A percentile compares a stretch with the other conserved stretches of the same genome.
Evolutionary conservation across 129 eudicot species (phyloP).

Genomic region (Tagetes erecta): DNA sequence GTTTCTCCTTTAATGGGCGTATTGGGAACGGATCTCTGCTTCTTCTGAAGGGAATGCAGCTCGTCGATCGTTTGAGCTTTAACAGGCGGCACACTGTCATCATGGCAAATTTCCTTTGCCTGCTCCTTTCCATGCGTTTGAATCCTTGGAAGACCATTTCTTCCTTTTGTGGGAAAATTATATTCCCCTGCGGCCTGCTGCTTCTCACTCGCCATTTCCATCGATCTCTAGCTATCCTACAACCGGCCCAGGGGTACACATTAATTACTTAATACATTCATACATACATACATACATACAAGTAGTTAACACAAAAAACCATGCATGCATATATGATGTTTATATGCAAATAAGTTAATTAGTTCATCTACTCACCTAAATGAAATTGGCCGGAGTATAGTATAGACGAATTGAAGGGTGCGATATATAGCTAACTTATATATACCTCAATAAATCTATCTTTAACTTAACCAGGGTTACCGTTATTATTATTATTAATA

Average conservation of each 20-base stretch:
- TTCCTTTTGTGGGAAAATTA: slow-evolving; percentile 45
- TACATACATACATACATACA: not conserved
- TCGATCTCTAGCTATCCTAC: slow-evolving; percentile 19
- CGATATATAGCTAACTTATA: not conserved
- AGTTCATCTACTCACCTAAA: not conserved
- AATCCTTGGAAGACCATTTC: slow-evolving; percentile 61
- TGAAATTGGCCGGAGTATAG: too few relatives aligned
- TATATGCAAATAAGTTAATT: too few relatives aligned
- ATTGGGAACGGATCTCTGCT: slow-evolving; percentile 63
- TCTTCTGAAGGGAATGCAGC: slow-evolving; percentile 83
- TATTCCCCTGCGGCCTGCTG: slow-evolving; percentile 37
- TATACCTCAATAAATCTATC: not conserved
- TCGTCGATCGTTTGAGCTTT: slow-evolving; percentile 85
- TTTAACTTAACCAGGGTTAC: slow-evolving; percentile 1
- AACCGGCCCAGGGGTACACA: not conserved
- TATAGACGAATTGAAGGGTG: too few relatives aligned
- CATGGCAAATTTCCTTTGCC: slow-evolving; percentile 61
- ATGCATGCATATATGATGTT: too few relatives aligned
- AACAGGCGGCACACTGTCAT: slow-evolving; percentile 73
- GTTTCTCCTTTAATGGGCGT: slow-evolving; percentile 52
- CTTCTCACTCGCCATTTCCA: slow-evolving; percentile 12
- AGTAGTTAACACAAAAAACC: too few relatives aligned
- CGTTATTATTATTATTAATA: too few relatives aligned
- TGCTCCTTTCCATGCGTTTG: slow-evolving; percentile 44
- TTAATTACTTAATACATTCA: not conserved